Conservation (phyloP, 1,284 basidiomycete species). For the Naganishia sp. region DNA sequence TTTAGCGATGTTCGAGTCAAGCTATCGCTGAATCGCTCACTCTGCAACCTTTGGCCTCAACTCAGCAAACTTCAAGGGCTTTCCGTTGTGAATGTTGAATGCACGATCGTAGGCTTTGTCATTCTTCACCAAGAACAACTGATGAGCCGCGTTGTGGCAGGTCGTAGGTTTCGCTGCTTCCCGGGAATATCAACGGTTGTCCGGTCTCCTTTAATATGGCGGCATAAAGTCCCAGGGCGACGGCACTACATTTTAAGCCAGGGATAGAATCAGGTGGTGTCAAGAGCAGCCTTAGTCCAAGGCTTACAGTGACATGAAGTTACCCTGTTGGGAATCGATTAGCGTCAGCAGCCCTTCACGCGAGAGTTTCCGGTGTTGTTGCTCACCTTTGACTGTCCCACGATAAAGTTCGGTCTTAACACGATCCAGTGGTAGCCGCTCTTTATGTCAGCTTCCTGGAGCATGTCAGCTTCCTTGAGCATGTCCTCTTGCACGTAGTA, state of each 20-base stretch:
- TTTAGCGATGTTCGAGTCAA: not conserved
- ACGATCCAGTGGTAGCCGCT: slow-evolving; percentile 12
- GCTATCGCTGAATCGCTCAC: not conserved
- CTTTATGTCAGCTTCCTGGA: slow-evolving; percentile 10
- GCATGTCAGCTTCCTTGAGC: slow-evolving; percentile 15
- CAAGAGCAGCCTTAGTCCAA: not conserved
- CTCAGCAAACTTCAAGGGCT: not conserved
- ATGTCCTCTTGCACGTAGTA: slow-evolving; percentile 16
- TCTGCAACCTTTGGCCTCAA: slow-evolving; percentile 12
- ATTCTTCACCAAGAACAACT: slow-evolving; percentile 12
- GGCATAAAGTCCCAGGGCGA: slow-evolving; percentile 5
- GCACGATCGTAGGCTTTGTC: slow-evolving; percentile 3
- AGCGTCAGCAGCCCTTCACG: not conserved
- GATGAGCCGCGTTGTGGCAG: slow-evolving; percentile 11
- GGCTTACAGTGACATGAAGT: slow-evolving; percentile 17
- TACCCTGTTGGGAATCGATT: not conserved
- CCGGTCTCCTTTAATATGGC: not conserved
- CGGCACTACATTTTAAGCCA: not conserved
- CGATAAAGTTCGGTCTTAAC: slow-evolving; percentile 9
- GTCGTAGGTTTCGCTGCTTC: slow-evolving; percentile 10
- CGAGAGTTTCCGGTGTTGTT: too few relatives aligned
- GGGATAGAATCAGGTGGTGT: not conserved
- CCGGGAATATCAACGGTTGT: slow-evolving; percentile 10
- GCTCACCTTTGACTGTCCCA: slow-evolving; percentile 13
- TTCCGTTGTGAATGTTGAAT: slow-evolving; percentile 7